Conservation (phyloP, 208 protist genomes). For the Crithidia sp. region DNA sequence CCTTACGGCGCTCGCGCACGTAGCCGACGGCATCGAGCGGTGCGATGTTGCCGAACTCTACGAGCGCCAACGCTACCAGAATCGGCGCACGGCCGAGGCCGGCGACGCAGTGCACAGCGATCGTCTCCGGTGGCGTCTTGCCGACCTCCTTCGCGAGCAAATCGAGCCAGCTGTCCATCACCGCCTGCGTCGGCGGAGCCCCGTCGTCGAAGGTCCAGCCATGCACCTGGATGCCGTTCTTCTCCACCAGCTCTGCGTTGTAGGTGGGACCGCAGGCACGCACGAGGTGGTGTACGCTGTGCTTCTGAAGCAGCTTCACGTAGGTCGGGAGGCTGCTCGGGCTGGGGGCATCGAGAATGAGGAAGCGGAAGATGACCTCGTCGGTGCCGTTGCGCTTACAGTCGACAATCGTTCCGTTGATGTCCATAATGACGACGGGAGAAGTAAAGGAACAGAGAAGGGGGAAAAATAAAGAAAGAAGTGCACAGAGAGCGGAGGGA, state of each 20-base stretch:
- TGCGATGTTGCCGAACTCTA: constrained; percentile 81
- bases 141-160: constrained; percentile 75
- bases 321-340: constrained; percentile 88
- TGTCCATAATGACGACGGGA: constrained; percentile 55
- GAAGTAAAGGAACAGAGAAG: not conserved
- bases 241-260: constrained; percentile 65
- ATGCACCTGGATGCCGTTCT: constrained; percentile 79
- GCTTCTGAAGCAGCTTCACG: constrained; percentile 83
- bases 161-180: constrained; percentile 82
- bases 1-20: constrained; percentile 80
- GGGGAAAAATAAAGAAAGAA: constrained; percentile 5
- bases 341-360: constrained; percentile 88
- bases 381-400: constrained; percentile 60
- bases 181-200: constrained; percentile 75
- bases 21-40: constrained; percentile 85
- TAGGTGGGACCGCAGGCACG: constrained; percentile 89
- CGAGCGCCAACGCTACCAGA: constrained; percentile 89
- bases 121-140: constrained; percentile 36
- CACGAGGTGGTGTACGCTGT: constrained; percentile 82
- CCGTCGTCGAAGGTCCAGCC: constrained; percentile 93
- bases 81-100: constrained; percentile 93
- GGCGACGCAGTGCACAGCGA: constrained; percentile 94
- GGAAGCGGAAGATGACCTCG: constrained; percentile 68
- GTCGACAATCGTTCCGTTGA: constrained; percentile 85
- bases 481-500: constrained; percentile 8